Evolutionary conservation across 1,139 yeast species (phyloP), one percentile per base, ranked within the genome.

Genomic region (Waltiozyma sp.): DNA sequence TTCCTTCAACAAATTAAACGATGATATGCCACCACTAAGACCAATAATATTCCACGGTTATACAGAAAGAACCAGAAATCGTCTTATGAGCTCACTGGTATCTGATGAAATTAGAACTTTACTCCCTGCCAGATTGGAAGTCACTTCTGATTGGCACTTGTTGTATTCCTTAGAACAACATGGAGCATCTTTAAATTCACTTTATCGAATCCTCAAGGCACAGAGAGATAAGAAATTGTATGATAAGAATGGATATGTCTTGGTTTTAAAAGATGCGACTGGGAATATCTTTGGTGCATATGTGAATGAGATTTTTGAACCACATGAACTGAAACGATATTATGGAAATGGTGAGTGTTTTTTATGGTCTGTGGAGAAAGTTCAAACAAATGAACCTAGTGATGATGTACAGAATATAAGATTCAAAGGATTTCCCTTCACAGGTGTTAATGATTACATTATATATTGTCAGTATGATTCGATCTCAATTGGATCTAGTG

Each of bases 291-390:
- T 91, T 66, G 99, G 99, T 0, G 84, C 89, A 13, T 93, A 78
- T 58, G 55, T 80, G 43, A 91, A 87, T 60, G 96, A 87, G 51
- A 70, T 75, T 45, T 72, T 84, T 45, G 77, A 73, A 47, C 81
- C 88, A 4, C 70, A 80, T 52, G 88, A 81, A 40, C 78, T 77
- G 41, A 74, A 75, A 55, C 69, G 88, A 45, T 91, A 80, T 62
- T 84, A 80, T 54, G 98, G 98, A 2, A 89, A 88, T 61, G 96
- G 97, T 1, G 96, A 91, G 60, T 87, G 97, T 56, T 88, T 89
- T 55, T 69, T 91, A 33, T 91, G 96, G 96, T 85, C 83, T 45
- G 35, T 38, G 37, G 44, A 50, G 18, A 54, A 48, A 21, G 47
- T 51, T 7, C 60, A 58, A 6, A 49, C 54, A 19, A 7, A 10